Evolutionary conservation across 345 rosid species (phyloP), one percentile per base, ranked within the genome.

Genomic region (Gossypium australe): DNA sequence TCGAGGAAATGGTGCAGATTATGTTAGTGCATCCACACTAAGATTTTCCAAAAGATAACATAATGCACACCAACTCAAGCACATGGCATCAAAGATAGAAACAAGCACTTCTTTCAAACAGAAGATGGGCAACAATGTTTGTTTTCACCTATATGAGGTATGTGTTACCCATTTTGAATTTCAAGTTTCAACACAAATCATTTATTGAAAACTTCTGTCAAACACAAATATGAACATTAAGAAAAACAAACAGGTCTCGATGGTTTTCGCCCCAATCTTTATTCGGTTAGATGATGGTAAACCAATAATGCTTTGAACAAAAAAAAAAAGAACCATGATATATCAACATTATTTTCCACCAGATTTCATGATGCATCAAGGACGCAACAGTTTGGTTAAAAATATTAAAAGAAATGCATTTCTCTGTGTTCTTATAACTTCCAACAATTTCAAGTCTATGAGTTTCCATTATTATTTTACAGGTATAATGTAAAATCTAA

Each of bases 31-130:
- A 48, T 24, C 16, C 12, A 24, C 20, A 70, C 59, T 17, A 59
- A 70, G 11, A 44, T 58, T 72, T 62, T 68, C 68, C 71, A 70
- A 14, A 70, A 49, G 44, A 52, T n/a, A 70, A 27, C 60, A 59
- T 24, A 49, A 62, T 43, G 44, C 5, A 51, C 18, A 55, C 12
- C 18, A 45, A 34, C 34, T 24, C 18, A 47, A n/a, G 18, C 47
- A 24, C 24, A 70, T 29, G 69, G 43, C 29, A 65, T 11, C 10
- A 24, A 58, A 16, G 17, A 24, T 45, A 67, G 38, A 67, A 48
- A 67, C 3, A 24, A 22, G 18, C 51, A 18, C 49, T 65, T 43
- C 20, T 41, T 43, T 24, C 9, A 1, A 47, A 47, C 11, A 67
- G 71, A 47, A 67, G 52, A 67, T 47, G 24, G 56, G 51, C n/a